Percentiles rank a stretch among this genome's conserved stretches.
phyloP scores from a whole-genome alignment of 169 alveolate species.

The Prorocentrum cordatum region DNA sequence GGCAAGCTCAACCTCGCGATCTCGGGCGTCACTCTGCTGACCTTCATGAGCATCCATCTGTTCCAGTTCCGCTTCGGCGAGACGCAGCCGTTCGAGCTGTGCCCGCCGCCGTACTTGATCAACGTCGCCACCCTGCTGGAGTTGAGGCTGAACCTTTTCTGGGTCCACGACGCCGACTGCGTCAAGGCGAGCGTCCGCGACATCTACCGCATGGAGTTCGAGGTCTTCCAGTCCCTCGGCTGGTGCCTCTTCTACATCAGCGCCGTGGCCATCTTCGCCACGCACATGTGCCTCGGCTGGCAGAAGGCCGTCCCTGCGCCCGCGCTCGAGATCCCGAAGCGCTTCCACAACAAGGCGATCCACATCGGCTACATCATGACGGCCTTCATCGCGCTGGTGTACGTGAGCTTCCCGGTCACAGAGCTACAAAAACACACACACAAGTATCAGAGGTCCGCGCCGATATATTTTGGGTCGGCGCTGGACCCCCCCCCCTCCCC shows the following conservation, averaged over 20 bases:
- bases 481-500: no score
- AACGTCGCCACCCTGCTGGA: slow-evolving; percentile 47
- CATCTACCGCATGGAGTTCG: slow-evolving; percentile 69
- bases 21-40: slow-evolving; percentile 54
- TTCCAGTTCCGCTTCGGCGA: background rate
- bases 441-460: no score
- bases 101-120: slow-evolving; percentile 68
- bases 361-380: no score
- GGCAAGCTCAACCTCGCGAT: slow-evolving; percentile 53
- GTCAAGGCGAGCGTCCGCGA: slow-evolving; percentile 35
- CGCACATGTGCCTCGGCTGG: slow-evolving; percentile 70
- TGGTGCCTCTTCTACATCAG: slow-evolving; percentile 58
- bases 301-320: slow-evolving; percentile 25
- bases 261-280: slow-evolving; percentile 58
- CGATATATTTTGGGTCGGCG: no score
- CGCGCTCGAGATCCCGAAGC: no score
- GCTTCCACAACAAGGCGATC: no score
- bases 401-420: no score
- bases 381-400: no score
- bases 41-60: slow-evolving; percentile 58
- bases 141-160: slow-evolving; percentile 41
- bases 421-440: no score
- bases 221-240: slow-evolving; percentile 60
- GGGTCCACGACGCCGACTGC: slow-evolving; percentile 64
- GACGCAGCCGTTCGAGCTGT: slow-evolving; percentile 31